Conservation (phyloP, 75 land plant genomes). For the Pseudotsuga menziesii region DNA sequence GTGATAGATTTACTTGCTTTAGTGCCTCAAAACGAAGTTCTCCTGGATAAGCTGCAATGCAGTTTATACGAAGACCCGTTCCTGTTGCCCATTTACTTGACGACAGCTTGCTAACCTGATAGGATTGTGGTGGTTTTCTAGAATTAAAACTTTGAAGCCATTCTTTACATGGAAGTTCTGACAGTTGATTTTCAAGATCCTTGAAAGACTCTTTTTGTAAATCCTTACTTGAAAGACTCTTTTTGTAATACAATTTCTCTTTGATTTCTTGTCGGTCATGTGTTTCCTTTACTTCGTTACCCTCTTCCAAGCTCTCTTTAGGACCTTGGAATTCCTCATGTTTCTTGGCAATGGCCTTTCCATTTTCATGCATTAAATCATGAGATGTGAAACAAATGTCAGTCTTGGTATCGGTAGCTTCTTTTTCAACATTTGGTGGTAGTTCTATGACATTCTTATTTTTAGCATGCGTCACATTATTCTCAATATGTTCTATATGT, state of each 20-base stretch:
- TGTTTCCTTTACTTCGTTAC: background rate
- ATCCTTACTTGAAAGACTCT: conserved; percentile 12
- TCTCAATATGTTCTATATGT: background rate
- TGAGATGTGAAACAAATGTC: background rate
- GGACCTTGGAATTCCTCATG: background rate
- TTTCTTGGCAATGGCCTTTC: background rate
- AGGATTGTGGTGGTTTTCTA: background rate
- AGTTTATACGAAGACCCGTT: conserved; percentile 24
- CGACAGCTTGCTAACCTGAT: conserved; percentile 15
- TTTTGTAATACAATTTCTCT: conserved; percentile 4
- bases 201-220: too few species aligned
- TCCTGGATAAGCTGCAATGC: conserved; percentile 19
- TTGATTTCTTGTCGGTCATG: background rate
- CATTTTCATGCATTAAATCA: conserved; percentile 1
- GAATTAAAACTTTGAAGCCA: conserved; percentile 3
- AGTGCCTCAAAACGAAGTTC: conserved; percentile 30
- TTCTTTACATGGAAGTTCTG: background rate
- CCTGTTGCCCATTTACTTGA: conserved; percentile 29
- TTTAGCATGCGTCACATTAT: background rate
- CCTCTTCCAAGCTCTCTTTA: background rate
- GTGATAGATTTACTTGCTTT: conserved; percentile 39
- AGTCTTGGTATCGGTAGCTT: background rate
- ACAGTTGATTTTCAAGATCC: conserved; percentile 10
- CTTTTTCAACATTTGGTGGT: background rate
- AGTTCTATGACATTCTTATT: background rate